Conservation (phyloP, 495 filamentous ascomycete genomes). For the Penicillium angulare region DNA sequence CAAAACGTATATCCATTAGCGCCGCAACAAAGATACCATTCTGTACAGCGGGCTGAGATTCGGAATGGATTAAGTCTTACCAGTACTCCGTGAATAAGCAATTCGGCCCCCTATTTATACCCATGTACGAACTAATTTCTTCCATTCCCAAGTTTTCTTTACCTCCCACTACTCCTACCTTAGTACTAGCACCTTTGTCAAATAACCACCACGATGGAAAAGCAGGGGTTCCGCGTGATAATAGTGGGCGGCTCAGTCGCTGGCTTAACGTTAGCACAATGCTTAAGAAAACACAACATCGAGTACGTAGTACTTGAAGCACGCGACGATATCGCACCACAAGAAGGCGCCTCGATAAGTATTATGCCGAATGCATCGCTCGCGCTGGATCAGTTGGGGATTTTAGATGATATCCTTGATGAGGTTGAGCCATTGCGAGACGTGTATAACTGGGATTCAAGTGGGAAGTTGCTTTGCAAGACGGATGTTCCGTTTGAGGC, state of each 20-base stretch:
- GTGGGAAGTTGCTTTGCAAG: neutral
- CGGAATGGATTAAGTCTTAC: no score
- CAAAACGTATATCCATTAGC: no score
- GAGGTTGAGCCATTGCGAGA: neutral
- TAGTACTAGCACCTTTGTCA: no score
- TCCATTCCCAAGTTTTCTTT: no score
- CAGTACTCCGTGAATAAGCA: no score
- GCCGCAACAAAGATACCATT: no score
- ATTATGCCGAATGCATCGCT: constrained; percentile 26
- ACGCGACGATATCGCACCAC: constrained; percentile 28
- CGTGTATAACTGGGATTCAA: neutral
- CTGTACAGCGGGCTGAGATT: no score
- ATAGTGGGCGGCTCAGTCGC: constrained; percentile 50
- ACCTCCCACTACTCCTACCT: no score
- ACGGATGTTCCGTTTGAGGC: neutral
- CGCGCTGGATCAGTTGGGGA: constrained; percentile 47
- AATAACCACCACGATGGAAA: neutral
- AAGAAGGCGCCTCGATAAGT: constrained; percentile 36
- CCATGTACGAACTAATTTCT: neutral
- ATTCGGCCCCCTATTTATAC: neutral
- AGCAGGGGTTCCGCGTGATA: constrained; percentile 29
- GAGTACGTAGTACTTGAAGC: constrained; percentile 49
- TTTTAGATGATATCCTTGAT: neutral
- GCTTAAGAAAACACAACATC: constrained; percentile 39
- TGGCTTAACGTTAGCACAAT: constrained; percentile 45